Evolutionary conservation across 495 filamentous ascomycete species (phyloP), one percentile per base, ranked within the genome.

Genomic region (Venustampulla echinocandica): DNA sequence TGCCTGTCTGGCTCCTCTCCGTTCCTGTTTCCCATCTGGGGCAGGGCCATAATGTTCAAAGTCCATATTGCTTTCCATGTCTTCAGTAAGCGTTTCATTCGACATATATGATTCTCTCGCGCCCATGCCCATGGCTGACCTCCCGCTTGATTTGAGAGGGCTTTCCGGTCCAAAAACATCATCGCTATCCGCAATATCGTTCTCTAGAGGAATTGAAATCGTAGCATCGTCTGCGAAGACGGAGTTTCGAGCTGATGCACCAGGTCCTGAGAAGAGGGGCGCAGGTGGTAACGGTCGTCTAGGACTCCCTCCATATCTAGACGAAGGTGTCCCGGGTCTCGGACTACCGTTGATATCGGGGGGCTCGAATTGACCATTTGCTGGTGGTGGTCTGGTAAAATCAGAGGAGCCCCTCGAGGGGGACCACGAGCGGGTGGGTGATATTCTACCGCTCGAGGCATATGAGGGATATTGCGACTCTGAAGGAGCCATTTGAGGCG

Each of bases 221-320:
- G 73, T 75, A n/a, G 64, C 67, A 51, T 77, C 74, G 48, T 75
- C 75, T 3, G 53, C 60, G 24, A 72, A 69, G 36, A 57, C 64
- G 3, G 57, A 59, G n/a, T 18, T 54, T 25, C 46, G 35, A 22
- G 61, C 51, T 23, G 19, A 62, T 68, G 46, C 57, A 54, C 54
- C 56, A 19, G 73, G 61, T 15, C 61, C 68, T 3, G 80, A 73
- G 55, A 94, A 96, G n/a, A 90, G 66, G 4, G 90, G 92, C 22
- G 89, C 87, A 1, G 87, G 86, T 11, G 90, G 92, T n/a, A 96
- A 65, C n/a, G 90, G 90, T 49, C 86, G 72, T 38, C 85, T 75
- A 6, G 87, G 85, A 52, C 85, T 89, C 9, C 87, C 84, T 27
- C 87, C 84, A 58, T 95, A 96, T 55, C 77, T 74, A 28, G 85